Evolutionary conservation across 257 asterid genomes (phyloP).

Genomic region (Solanum corneliomulleri): DNA sequence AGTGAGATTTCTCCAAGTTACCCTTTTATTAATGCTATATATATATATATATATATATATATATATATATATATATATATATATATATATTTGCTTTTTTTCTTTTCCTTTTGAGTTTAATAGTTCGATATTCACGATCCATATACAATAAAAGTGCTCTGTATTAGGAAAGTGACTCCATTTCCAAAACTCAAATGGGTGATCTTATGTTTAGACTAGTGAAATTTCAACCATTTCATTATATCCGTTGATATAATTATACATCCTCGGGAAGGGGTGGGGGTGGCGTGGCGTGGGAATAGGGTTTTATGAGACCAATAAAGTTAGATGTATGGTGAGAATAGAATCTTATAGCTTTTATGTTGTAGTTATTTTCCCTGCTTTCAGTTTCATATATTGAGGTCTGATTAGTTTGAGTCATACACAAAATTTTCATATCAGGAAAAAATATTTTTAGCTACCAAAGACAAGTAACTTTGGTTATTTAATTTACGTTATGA

Average conservation of each 20-base stretch:
- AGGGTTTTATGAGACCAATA: not conserved
- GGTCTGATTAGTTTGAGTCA: not conserved
- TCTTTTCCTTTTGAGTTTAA: not conserved
- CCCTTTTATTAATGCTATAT: not conserved
- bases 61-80: too few relatives aligned
- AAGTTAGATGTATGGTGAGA: not conserved
- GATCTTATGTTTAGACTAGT: too few relatives aligned
- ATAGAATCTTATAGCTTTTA: not conserved
- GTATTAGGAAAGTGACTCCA: not conserved
- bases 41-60: not conserved
- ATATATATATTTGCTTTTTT: not conserved
- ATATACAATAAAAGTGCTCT: too few relatives aligned
- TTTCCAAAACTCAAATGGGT: not conserved
- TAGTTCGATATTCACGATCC: not conserved
- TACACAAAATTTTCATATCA: rapidly evolving
- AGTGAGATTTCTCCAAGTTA: too few relatives aligned
- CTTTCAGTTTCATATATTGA: not conserved
- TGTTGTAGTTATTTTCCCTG: not conserved
- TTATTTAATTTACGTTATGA: not conserved
- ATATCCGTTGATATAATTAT: not conserved
- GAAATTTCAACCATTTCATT: not conserved
- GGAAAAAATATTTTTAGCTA: not conserved
- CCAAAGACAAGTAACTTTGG: rapidly evolving
- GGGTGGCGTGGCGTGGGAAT: not conserved
- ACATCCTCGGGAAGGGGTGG: too few relatives aligned